phyloP scores from a whole-genome alignment of 2,329 filamentous ascomycete genomes.

The Sporothrix dimorphospora region DNA sequence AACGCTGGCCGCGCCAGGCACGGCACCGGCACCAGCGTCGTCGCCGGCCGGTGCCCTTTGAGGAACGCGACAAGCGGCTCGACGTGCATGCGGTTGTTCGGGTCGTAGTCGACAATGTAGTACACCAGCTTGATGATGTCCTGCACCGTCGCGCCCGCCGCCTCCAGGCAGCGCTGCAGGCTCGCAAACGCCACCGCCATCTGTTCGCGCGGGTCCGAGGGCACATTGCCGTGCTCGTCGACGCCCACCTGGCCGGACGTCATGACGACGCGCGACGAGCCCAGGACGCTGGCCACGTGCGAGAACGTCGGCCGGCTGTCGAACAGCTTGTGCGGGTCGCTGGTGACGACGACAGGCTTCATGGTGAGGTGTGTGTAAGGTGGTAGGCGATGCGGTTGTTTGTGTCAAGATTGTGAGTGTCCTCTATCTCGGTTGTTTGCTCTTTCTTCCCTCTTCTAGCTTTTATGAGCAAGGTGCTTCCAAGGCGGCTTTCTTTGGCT shows the following conservation, averaged over 20 bases:
- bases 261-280: constrained; percentile 24
- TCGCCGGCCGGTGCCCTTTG: constrained; percentile 27
- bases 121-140: constrained; percentile 32
- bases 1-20: constrained; percentile 26
- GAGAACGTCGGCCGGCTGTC: constrained; percentile 28
- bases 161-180: constrained; percentile 21
- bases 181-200: constrained; percentile 20
- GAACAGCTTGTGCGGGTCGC: constrained; percentile 26
- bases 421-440: background rate
- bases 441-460: background rate
- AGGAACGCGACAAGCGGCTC: constrained; percentile 25
- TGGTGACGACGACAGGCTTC: constrained; percentile 20
- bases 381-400: background rate
- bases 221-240: constrained; percentile 15
- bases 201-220: constrained; percentile 5
- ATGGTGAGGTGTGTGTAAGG: background rate
- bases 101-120: constrained; percentile 33
- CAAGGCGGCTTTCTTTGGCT: background rate
- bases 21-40: constrained; percentile 27
- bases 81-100: constrained; percentile 26
- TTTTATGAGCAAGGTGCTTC: constrained; percentile 7
- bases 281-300: constrained; percentile 24
- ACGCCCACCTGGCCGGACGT: constrained; percentile 30
- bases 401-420: background rate
- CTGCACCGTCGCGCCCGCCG: constrained; percentile 22